These are phyloP conservation scores for Takakia lepidozioides DNA, from an alignment of 225 moss, liverwort and hornwort genomes.

Conservation along the genomic window DNA sequence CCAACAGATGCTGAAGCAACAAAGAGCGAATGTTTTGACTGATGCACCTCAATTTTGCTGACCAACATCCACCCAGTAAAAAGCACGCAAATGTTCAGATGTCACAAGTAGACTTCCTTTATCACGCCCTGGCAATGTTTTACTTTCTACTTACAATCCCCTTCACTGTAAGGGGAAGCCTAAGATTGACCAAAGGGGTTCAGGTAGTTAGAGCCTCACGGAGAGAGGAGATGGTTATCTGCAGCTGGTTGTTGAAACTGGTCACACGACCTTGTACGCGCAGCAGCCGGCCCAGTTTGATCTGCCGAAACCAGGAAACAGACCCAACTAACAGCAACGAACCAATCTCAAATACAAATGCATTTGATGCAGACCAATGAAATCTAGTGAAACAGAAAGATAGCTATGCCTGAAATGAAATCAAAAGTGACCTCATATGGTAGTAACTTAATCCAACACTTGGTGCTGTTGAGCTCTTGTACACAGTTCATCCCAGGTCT, in stretches of 20 bases:
- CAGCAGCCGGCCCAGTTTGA: constrained; percentile 46
- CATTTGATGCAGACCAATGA: no score
- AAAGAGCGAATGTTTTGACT: neutral
- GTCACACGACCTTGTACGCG: constrained; percentile 66
- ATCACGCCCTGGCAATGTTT: neutral
- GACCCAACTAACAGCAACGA: no score
- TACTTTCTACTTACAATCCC: neutral
- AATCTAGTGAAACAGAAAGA: no score
- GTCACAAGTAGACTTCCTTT: neutral
- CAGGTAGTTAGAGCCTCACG: constrained; percentile 24
- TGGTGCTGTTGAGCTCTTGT: no score
- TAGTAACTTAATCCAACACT: no score
- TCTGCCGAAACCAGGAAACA: constrained; percentile 27
- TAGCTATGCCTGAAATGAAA: no score
- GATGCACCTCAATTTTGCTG: constrained; percentile 9
- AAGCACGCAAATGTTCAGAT: neutral
- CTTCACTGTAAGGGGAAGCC: neutral
- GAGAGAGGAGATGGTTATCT: constrained; percentile 60
- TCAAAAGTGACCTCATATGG: no score
- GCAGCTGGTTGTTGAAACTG: constrained; percentile 48
- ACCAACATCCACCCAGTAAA: neutral
- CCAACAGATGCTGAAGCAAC: neutral
- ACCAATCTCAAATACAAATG: no score
- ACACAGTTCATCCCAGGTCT: no score
- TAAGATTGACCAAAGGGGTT: neutral